These are phyloP conservation scores for Chloris gayana DNA, from an alignment of 176 grass and related monocot genomes.

Conservation along the genomic window DNA sequence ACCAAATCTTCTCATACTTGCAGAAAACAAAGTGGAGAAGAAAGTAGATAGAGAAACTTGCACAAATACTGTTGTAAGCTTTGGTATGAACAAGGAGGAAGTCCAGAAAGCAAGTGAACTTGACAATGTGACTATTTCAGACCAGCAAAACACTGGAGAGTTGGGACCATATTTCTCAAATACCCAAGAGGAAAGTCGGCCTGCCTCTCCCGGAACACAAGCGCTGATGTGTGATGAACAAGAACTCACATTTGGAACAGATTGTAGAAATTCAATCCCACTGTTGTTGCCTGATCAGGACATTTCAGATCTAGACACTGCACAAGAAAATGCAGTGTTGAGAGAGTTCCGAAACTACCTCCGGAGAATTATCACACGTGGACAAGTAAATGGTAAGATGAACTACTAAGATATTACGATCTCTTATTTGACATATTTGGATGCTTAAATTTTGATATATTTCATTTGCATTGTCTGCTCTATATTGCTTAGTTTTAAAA, in stretches of 20 bases:
- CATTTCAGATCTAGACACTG: constrained; percentile 47
- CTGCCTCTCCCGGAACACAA: constrained; percentile 69
- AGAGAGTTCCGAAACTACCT: constrained; percentile 61
- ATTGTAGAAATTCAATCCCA: constrained; percentile 43
- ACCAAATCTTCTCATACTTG: constrained; percentile 13
- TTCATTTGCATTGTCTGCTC: constrained; percentile 9
- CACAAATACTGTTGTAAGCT: constrained; percentile 26
- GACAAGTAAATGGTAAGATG: constrained; percentile 63
- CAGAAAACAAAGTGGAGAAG: constrained; percentile 49
- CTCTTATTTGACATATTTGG: neutral
- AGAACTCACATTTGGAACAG: constrained; percentile 49
- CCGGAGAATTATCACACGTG: constrained; percentile 49
- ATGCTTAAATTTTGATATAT: constrained; percentile 23
- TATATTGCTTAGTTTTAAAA: constrained; percentile 25
- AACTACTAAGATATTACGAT: constrained; percentile 16
- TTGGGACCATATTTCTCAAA: constrained; percentile 34
- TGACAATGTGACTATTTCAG: constrained; percentile 22
- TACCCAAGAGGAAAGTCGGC: constrained; percentile 49
- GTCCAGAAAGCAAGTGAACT: constrained; percentile 39
- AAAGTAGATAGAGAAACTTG: constrained; percentile 37
- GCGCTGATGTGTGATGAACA: constrained; percentile 73
- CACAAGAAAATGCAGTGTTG: constrained; percentile 64
- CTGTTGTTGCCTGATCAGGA: constrained; percentile 43
- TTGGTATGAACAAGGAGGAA: constrained; percentile 17
- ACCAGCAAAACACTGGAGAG: constrained; percentile 37